Evolutionary conservation across 345 rosid genomes (phyloP), one percentile per base, ranked within the genome.

Genomic region (Rhodamnia rubescens): DNA sequence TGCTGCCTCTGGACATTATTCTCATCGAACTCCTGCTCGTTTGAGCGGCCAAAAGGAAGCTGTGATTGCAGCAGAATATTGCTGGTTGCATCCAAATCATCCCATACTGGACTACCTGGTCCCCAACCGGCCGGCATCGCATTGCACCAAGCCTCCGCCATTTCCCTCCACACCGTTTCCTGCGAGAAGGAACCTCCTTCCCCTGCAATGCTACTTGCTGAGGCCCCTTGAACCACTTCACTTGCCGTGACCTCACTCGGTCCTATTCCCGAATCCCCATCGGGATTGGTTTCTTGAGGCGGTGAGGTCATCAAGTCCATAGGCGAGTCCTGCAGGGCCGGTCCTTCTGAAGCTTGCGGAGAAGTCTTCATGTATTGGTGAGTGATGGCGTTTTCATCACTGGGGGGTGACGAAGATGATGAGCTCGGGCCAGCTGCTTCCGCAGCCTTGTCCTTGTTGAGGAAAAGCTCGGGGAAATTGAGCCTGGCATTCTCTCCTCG

Each of bases 31-130:
- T 88, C 88, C 64, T 87, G 91, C 51, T 90, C 92, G 51, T 87
- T 92, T n/a, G 64, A 86, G 83, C 87, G 83, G 59, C 85, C 86
- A 74, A 90, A 92, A 20, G 93, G 93, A 69, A 93, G 91, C 22
- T 91, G 90, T 69, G 94, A 90, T 58, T 88, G 92, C 42, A 91
- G 51, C 14, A 92, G 86, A 57, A 92, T 90, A 87, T 89, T 91
- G 88, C 90, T 90, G 50, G 85, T 83, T 36, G 91, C 83, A 84
- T 96, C 98, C 85, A 97, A 86, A 87, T 96, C 97, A 89, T 96
- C 99, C 99, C 99, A 95, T 2, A 95, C 95, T 47, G 99, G 90
- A 87, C 98, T 95, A 21, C 93, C 98, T 21, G 98, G 98, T 69
- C 97, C 98, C 98, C 98, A 94, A 82, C 93, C 98, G 42, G 91